phyloP scores from a whole-genome alignment of 306 rosid genomes.

The Fragaria iinumae region DNA sequence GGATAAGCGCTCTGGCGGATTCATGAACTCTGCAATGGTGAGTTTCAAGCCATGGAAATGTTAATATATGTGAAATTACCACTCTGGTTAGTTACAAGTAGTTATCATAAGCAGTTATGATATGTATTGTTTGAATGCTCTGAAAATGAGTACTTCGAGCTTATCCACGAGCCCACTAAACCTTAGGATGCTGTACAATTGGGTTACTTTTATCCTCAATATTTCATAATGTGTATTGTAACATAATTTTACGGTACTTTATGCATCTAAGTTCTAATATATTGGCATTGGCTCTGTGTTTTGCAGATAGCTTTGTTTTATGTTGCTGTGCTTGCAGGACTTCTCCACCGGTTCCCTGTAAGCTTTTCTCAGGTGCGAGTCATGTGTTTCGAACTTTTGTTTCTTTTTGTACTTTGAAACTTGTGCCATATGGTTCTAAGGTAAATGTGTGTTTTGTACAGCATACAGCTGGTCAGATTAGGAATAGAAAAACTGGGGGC shows the following conservation, averaged over 20 bases:
- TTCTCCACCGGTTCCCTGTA: conserved; percentile 81
- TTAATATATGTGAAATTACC: not conserved
- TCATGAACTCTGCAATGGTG: conserved; percentile 83
- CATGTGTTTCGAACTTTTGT: not conserved
- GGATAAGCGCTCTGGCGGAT: conserved; percentile 84
- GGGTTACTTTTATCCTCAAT: not conserved
- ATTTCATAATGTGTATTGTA: not conserved
- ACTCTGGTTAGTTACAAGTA: not conserved
- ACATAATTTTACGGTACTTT: conserved; percentile 7
- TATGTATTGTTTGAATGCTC: not conserved
- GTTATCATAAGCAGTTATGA: not conserved
- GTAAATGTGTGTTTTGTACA: conserved; percentile 44
- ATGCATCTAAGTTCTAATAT: conserved; percentile 8
- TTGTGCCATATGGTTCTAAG: conserved; percentile 29
- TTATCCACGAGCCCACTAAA: not conserved
- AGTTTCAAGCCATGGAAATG: conserved; percentile 8
- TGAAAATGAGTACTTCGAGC: not conserved
- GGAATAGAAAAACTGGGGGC: conserved; percentile 82
- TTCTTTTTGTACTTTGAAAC: conserved; percentile 15
- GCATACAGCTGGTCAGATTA: conserved; percentile 87
- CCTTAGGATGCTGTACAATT: not conserved
- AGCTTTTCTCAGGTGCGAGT: conserved; percentile 77
- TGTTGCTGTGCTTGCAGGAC: conserved; percentile 81
- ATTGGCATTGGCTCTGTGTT: conserved; percentile 32
- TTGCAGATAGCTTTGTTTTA: conserved; percentile 88